These are phyloP conservation scores for Grammothele lineata DNA, from an alignment of 768 basidiomycete genomes.

Conservation along the genomic window DNA sequence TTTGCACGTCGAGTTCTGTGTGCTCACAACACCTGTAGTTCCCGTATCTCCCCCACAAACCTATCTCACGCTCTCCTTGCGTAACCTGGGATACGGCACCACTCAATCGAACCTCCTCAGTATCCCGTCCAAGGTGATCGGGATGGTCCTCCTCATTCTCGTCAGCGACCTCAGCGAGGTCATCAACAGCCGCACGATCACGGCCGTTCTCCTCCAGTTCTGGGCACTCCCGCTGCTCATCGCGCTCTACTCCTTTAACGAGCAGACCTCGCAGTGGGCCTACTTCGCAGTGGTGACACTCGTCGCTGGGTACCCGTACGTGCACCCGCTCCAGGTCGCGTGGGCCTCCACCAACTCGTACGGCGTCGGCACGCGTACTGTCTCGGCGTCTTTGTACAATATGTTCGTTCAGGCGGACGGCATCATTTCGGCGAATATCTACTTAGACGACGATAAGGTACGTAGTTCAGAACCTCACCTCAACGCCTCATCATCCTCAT, in stretches of 20 bases:
- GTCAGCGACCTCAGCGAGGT: slow-evolving; percentile 47
- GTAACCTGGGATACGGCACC: slow-evolving; percentile 59
- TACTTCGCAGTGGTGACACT: slow-evolving; percentile 55
- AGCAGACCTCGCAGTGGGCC: slow-evolving; percentile 49
- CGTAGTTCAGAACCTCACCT: not conserved
- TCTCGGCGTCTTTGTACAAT: slow-evolving; percentile 48
- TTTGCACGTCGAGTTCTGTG: too few relatives aligned
- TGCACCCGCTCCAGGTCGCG: slow-evolving; percentile 34
- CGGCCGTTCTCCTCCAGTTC: slow-evolving; percentile 48
- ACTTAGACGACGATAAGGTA: slow-evolving; percentile 44
- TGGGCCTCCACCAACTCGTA: slow-evolving; percentile 61
- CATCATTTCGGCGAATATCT: slow-evolving; percentile 51
- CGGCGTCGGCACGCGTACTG: slow-evolving; percentile 52
- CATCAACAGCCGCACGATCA: slow-evolving; percentile 53
- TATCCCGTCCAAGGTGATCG: slow-evolving; percentile 55
- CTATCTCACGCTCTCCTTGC: slow-evolving; percentile 61
- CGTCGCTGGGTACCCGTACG: slow-evolving; percentile 45
- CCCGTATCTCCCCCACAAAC: slow-evolving; percentile 56
- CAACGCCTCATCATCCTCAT: too few relatives aligned
- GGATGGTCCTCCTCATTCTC: slow-evolving; percentile 43
- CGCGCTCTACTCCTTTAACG: slow-evolving; percentile 48
- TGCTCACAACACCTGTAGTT: slow-evolving; percentile 29
- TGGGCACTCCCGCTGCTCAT: slow-evolving; percentile 64
- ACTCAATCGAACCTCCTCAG: slow-evolving; percentile 58
- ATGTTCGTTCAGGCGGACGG: slow-evolving; percentile 61